Evolutionary conservation across 2,329 filamentous ascomycete genomes (phyloP).

Genomic region (Cytospora mali): DNA sequence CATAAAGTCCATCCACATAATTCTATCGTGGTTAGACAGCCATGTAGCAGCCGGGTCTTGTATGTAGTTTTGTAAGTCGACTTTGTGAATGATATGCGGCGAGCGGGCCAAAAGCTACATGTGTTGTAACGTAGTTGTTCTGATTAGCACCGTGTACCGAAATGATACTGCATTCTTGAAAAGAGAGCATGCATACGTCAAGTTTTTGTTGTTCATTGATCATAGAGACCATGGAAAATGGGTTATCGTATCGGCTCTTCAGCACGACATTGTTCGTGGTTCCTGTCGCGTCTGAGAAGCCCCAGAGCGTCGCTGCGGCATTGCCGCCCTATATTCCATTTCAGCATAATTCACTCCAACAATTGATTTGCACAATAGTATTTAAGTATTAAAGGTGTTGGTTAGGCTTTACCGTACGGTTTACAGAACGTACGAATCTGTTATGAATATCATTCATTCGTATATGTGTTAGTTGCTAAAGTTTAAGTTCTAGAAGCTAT

Average conservation of each 20-base stretch:
- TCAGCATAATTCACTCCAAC: neutral
- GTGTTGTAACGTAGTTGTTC: neutral
- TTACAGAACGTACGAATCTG: too few relatives aligned
- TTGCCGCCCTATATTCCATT: neutral
- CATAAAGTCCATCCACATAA: neutral
- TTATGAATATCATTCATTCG: too few relatives aligned
- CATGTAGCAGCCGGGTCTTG: neutral
- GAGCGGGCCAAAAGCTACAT: neutral
- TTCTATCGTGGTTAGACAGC: neutral
- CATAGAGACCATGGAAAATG: neutral
- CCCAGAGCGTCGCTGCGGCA: conserved; percentile 10
- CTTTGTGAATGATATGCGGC: neutral
- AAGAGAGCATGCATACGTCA: too few relatives aligned
- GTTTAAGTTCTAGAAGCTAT: too few relatives aligned
- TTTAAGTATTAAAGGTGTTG: too few relatives aligned
- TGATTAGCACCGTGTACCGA: neutral
- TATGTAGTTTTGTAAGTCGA: neutral
- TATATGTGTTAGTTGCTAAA: too few relatives aligned
- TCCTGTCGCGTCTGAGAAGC: neutral
- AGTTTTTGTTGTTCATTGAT: neutral
- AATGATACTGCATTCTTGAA: too few relatives aligned
- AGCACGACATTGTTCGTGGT: neutral
- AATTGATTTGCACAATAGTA: too few relatives aligned
- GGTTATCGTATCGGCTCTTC: neutral
- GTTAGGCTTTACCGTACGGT: too few relatives aligned